phyloP scores from a whole-genome alignment of 768 basidiomycete genomes.

The Hygrophorus russula region DNA sequence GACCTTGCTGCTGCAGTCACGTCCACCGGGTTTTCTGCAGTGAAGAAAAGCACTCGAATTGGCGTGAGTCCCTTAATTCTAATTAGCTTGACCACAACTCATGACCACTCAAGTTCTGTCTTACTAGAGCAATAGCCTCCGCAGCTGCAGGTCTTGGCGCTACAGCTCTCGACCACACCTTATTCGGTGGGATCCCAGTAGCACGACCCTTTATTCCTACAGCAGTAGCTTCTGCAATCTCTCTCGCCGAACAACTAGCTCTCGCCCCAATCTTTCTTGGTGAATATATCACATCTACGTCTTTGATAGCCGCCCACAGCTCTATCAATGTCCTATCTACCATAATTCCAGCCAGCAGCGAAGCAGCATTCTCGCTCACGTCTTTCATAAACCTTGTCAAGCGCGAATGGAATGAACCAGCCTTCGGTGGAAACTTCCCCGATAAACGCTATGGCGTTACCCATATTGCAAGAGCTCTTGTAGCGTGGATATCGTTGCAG shows the following conservation, averaged over 20 bases:
- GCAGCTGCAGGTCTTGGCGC: slow-evolving; percentile 49
- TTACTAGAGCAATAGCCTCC: slow-evolving; percentile 51
- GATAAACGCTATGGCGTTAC: slow-evolving; percentile 51
- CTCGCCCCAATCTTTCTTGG: slow-evolving; percentile 66
- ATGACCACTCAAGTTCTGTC: slow-evolving; percentile 40
- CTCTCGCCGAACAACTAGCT: slow-evolving; percentile 58
- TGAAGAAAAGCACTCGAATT: slow-evolving; percentile 55
- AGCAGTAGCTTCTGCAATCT: slow-evolving; percentile 49
- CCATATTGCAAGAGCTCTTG: slow-evolving; percentile 56
- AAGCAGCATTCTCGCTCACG: slow-evolving; percentile 71
- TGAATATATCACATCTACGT: slow-evolving; percentile 68
- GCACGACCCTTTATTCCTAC: slow-evolving; percentile 46
- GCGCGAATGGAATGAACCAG: slow-evolving; percentile 59
- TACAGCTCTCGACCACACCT: slow-evolving; percentile 48
- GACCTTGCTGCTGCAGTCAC: slow-evolving; percentile 56
- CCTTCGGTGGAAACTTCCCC: slow-evolving; percentile 40
- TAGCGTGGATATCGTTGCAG: slow-evolving; percentile 75
- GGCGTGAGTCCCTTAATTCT: slow-evolving; percentile 37
- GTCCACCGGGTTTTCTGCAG: slow-evolving; percentile 56
- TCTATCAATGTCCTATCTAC: slow-evolving; percentile 65
- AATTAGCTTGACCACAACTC: slow-evolving; percentile 1
- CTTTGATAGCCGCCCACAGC: slow-evolving; percentile 60
- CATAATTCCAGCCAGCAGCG: slow-evolving; percentile 66
- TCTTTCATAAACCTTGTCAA: slow-evolving; percentile 75
- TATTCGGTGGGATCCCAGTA: slow-evolving; percentile 52